Evolutionary conservation across 768 basidiomycete species (phyloP), one percentile per base, ranked within the genome.

Genomic region (Cyclocybe cylindracea): DNA sequence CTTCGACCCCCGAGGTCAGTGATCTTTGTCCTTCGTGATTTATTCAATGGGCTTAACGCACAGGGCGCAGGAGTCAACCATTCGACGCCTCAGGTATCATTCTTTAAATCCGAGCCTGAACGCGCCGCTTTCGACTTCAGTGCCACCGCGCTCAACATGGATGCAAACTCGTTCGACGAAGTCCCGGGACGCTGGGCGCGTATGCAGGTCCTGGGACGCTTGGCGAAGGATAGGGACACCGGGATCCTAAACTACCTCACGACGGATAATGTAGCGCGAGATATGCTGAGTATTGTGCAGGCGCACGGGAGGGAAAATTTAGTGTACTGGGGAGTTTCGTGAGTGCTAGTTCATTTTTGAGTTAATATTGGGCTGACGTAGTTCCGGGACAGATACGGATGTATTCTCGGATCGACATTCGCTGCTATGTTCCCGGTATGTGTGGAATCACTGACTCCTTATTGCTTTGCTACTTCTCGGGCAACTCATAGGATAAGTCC

Each of bases 1-100:
- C 3, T 79, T 78, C 53, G 78, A 80, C 56, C 77, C 77, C 10
- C 60, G 76, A 64, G 77, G 76, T 76, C 53, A 5, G 56, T 50
- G 8, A 24, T 24, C 36, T 10, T 48, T 6, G 19, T 29, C 32
- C 24, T 24, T 24, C 24, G 24, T 24, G 24, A 24, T 24, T 24
- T 24, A 3, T 24, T 24, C 24, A n/a, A 36, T 44, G 19, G 16
- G 9, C 24, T 41, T 2, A 19, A 34, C 29, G 10, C 24, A 24
- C 5, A 18, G 18, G 9, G 39, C 16, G 9, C 46, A 75, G 73
- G 77, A 14, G 57, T 77, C 14, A 62, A 57, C 6, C 60, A 52
- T 10, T 74, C 77, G 1, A 67, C 61, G 8, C 73, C 73, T 7
- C 57, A 62, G 2, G 68, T 62, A 3, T 24, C 24, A 3, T 69